Conservation (phyloP, 352 stramenopile genomes). For the Pythium rhizo-oryzae region DNA sequence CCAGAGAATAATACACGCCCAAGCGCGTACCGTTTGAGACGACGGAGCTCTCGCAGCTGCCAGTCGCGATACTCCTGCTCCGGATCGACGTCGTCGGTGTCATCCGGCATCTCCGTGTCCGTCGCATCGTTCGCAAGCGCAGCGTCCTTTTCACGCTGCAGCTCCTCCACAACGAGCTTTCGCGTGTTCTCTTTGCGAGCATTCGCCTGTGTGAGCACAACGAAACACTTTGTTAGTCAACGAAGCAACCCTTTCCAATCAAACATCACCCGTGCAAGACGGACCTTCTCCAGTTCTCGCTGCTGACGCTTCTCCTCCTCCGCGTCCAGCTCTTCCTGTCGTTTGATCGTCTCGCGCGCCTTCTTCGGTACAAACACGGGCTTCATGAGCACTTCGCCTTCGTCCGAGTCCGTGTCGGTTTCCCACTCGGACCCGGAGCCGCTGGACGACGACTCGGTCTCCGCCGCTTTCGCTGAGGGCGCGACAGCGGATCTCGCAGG, state of each 20-base stretch:
- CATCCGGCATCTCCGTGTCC: conserved; percentile 89
- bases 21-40: conserved; percentile 81
- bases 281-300: conserved; percentile 53
- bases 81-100: conserved; percentile 89
- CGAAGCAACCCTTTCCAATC: neutral
- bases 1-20: neutral
- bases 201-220: conserved; percentile 32
- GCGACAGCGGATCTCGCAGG: conserved; percentile 30
- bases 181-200: conserved; percentile 70
- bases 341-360: conserved; percentile 81
- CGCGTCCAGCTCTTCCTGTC: conserved; percentile 74
- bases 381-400: conserved; percentile 82
- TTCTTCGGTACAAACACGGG: conserved; percentile 93
- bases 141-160: conserved; percentile 65
- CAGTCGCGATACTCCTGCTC: conserved; percentile 92
- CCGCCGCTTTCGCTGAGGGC: conserved; percentile 2
- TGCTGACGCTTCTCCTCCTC: conserved; percentile 69
- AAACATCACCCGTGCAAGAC: neutral
- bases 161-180: conserved; percentile 75
- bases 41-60: conserved; percentile 93
- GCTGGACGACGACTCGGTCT: conserved; percentile 44
- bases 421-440: conserved; percentile 73
- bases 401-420: conserved; percentile 80
- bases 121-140: conserved; percentile 49
- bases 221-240: neutral